phyloP scores from a whole-genome alignment of 129 eudicot species.

The Sambucus nigra region DNA sequence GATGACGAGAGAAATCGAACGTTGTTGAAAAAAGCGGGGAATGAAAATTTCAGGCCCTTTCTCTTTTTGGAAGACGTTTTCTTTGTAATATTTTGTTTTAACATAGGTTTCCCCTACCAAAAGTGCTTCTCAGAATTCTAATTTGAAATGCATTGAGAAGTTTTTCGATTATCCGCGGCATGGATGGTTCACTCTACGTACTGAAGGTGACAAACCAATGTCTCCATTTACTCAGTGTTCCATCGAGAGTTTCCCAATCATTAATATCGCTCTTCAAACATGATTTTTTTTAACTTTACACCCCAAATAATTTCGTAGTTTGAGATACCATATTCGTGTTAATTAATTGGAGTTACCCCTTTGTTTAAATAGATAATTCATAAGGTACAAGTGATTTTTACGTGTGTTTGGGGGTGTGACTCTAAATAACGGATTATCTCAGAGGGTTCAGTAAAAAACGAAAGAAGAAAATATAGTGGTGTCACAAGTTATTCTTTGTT shows the following conservation, averaged over 20 bases:
- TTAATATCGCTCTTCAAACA: background rate
- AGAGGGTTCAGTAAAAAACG: too few relatives aligned
- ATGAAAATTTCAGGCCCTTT: background rate
- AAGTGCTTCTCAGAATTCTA: slow-evolving; percentile 40
- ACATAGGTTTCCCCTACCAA: background rate
- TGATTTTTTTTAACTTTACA: too few relatives aligned
- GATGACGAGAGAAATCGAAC: too few relatives aligned
- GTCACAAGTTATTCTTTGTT: background rate
- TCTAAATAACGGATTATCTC: too few relatives aligned
- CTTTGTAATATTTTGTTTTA: too few relatives aligned
- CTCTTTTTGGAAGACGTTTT: background rate
- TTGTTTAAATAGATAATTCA: background rate
- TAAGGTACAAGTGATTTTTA: background rate
- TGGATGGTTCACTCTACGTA: slow-evolving; percentile 79
- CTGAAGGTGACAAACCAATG: slow-evolving; percentile 48
- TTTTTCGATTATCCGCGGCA: slow-evolving; percentile 69
- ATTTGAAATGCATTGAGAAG: slow-evolving; percentile 71
- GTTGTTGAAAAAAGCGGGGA: too few relatives aligned
- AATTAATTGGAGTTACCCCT: too few relatives aligned
- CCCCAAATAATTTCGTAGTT: too few relatives aligned
- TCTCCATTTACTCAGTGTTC: background rate
- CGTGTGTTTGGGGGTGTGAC: too few relatives aligned
- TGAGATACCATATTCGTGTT: too few relatives aligned
- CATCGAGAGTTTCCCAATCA: background rate
- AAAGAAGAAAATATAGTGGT: too few relatives aligned